Evolutionary conservation across 805 yeast species (phyloP).

Genomic region (Wickerhamiella bombiphila): DNA sequence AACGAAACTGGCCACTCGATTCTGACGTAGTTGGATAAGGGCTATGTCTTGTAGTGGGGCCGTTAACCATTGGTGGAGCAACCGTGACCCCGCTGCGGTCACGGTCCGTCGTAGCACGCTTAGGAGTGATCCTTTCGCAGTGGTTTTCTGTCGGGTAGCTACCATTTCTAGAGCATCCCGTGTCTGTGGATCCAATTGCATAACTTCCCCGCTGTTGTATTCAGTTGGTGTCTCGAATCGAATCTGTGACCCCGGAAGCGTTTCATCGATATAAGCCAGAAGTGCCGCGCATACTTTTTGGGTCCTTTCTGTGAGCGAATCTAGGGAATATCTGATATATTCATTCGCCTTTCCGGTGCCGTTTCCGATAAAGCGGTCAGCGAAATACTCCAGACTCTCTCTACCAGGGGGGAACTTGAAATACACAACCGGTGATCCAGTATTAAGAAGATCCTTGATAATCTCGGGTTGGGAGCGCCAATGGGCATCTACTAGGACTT

Average conservation of each 20-base stretch:
- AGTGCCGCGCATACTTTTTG: constrained; percentile 47
- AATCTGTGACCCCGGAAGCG: constrained; percentile 52
- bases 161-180: constrained; percentile 42
- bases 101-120: constrained; percentile 58
- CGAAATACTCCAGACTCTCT: constrained; percentile 26
- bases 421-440: neutral
- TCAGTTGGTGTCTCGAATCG: constrained; percentile 54
- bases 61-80: constrained; percentile 68
- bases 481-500: constrained; percentile 43
- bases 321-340: constrained; percentile 11
- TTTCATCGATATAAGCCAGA: constrained; percentile 54
- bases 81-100: constrained; percentile 68
- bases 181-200: constrained; percentile 58
- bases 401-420: constrained; percentile 29
- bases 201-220: constrained; percentile 34
- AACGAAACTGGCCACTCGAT: constrained; percentile 32
- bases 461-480: constrained; percentile 36
- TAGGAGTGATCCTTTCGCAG: constrained; percentile 45
- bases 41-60: constrained; percentile 53
- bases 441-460: neutral
- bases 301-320: constrained; percentile 24
- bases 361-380: constrained; percentile 25
- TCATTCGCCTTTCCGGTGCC: constrained; percentile 17
- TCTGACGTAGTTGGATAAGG: constrained; percentile 45
- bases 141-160: constrained; percentile 31